phyloP scores from a whole-genome alignment of 83 land plant species.

The Picea engelmannii region DNA sequence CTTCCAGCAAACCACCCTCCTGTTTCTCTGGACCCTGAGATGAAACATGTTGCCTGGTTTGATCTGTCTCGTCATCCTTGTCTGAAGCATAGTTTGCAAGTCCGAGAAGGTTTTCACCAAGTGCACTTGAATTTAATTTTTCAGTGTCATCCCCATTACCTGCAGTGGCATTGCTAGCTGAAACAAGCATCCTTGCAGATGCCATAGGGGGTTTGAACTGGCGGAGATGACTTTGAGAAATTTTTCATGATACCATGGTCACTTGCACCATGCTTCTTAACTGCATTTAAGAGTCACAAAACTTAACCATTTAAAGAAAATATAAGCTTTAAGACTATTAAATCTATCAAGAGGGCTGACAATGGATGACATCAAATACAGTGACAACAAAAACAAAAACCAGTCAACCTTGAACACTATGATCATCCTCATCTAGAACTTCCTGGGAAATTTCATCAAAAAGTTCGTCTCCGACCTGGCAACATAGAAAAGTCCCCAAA shows the following conservation, averaged over 20 bases:
- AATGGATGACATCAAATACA: not conserved
- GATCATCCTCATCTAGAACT: conserved; percentile 78
- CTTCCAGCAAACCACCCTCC: not conserved
- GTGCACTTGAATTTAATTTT: conserved; percentile 42
- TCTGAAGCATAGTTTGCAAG: conserved; percentile 93
- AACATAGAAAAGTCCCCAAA: not conserved
- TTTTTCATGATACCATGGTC: not conserved
- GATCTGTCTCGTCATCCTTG: conserved; percentile 48
- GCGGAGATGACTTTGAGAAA: conserved; percentile 24
- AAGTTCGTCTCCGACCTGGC: conserved; percentile 91
- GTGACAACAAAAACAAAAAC: not conserved
- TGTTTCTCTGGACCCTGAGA: conserved; percentile 13
- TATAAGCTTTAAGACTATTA: not conserved
- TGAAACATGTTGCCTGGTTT: conserved; percentile 7
- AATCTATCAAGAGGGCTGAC: not conserved
- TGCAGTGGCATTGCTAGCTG: conserved; percentile 27
- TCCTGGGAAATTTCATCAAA: conserved; percentile 97
- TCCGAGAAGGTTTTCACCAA: conserved; percentile 74
- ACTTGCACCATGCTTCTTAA: conserved; percentile 12
- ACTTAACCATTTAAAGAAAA: not conserved
- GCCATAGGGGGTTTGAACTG: conserved; percentile 34
- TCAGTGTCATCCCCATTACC: conserved; percentile 35
- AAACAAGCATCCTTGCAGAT: conserved; percentile 61
- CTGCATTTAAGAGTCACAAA: not conserved
- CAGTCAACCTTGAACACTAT: conserved; percentile 38